These are phyloP conservation scores for Priceomyces melissophilus DNA, from an alignment of 805 yeast genomes.

Conservation along the genomic window DNA sequence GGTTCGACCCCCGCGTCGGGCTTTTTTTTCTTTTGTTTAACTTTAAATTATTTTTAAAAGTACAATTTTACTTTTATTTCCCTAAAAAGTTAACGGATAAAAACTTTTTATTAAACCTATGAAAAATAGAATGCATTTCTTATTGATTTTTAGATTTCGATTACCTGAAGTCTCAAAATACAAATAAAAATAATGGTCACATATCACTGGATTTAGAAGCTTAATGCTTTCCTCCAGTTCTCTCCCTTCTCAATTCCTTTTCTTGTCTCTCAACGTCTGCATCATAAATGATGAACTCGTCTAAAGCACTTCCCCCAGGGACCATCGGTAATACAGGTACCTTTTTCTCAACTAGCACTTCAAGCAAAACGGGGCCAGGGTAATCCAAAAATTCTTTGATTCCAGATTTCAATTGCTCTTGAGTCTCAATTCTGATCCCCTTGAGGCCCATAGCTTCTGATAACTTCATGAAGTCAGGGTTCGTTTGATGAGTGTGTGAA, in stretches of 20 bases:
- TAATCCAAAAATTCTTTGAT: slow-evolving; percentile 65
- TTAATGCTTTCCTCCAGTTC: slow-evolving; percentile 71
- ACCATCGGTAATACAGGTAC: slow-evolving; percentile 98
- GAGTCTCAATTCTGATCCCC: slow-evolving; percentile 70
- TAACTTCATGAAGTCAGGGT: slow-evolving; percentile 89
- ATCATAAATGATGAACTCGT: slow-evolving; percentile 88
- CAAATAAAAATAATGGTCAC: too few relatives aligned
- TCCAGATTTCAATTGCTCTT: slow-evolving; percentile 52
- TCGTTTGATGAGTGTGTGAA: slow-evolving; percentile 95
- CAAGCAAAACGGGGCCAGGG: slow-evolving; percentile 83
- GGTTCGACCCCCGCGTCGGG: slow-evolving; percentile 15
- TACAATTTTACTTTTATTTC: too few relatives aligned
- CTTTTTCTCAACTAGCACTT: slow-evolving; percentile 85
- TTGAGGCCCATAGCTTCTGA: slow-evolving; percentile 93
- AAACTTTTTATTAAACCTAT: too few relatives aligned
- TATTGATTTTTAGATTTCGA: too few relatives aligned
- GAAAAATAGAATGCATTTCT: too few relatives aligned
- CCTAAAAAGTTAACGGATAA: too few relatives aligned
- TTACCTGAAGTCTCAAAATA: too few relatives aligned
- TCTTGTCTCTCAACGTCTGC: slow-evolving; percentile 74
- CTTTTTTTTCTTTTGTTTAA: slow-evolving; percentile 4
- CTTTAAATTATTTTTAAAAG: too few relatives aligned
- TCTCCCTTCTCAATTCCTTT: slow-evolving; percentile 60
- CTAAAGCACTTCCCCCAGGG: slow-evolving; percentile 91
- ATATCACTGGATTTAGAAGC: neutral